Evolutionary conservation across 2,329 filamentous ascomycete species (phyloP), one percentile per base, ranked within the genome.

Genomic region (Fusarium mexicanum): DNA sequence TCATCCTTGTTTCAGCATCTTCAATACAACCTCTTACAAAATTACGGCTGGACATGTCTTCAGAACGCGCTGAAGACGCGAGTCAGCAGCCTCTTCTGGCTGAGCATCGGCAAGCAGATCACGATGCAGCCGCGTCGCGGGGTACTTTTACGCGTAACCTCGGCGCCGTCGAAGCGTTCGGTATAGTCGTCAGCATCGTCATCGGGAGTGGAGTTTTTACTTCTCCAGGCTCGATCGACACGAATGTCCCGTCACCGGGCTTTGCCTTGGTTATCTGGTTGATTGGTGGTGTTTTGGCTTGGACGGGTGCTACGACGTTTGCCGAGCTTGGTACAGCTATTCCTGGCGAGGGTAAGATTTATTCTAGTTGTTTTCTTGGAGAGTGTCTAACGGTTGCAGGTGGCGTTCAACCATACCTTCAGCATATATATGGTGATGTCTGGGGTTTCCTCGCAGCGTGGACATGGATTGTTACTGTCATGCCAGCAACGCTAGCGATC

Each of bases 171-270:
- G 86, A 88, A 73, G 86, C 86, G 0, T 91, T 91, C 71, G 88
- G 87, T 29, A 89, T 92, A 53, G 84, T 91, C 46, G 87, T 91
- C 68, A 89, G 88, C 74, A 89, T 91, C 69, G 89, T 91, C 61
- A 91, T 92, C 54, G 90, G 90, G 13, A 90, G 88, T 60, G 90
- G 90, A 40, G 87, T 92, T 24, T 92, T 92, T 74, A 91, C 90
- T 0, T 91, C 90, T 4, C 90, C 90, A 0, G 89, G 89, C 0
- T 86, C 89, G 17, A 90, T 92, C 67, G 89, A 91, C 75, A 87
- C 87, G 22, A 91, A 91, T 72, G 89, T 91, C 6, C 89, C 89
- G 0, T 91, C 90, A 1, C 90, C 90, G 0, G 90, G 88, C 14
- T 83, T 84, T 3, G 88, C 89, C 5, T 76, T 92, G 41, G 75